Evolutionary conservation across 176 grass and related monocot species (phyloP), one percentile per base, ranked within the genome.

Genomic region (Secale cereale): DNA sequence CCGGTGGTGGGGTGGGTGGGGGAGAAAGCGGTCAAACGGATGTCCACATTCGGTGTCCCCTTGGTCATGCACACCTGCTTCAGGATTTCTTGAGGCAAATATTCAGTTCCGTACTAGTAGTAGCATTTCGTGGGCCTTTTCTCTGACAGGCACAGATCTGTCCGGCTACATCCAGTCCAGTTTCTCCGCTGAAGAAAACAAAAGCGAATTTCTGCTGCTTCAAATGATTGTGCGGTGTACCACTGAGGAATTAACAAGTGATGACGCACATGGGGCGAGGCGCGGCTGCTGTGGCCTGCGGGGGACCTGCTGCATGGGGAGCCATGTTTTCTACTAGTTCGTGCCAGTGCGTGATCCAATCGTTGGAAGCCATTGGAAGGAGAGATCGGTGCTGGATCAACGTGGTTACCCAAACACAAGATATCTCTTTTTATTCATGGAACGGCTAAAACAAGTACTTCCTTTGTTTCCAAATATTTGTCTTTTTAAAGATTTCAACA

Each of bases 171-270:
- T 86, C 64, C 54, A 3, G 50, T 65, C 25, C 20, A 26, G 84
- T 30, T 15, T 78, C 22, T 74, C 26, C n/a, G 11, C 56, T 27
- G 19, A 41, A 74, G 54, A 65, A 78, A 81, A n/a, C 26, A 32
- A 60, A 17, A 26, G 15, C 28, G 15, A 67, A 85, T 78, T 83
- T 80, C 50, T 80, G 32, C 85, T 20, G 28, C 74, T 6, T 52
- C 80, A 87, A 87, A 90, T 87, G 89, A 87, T 87, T 90, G 80
- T 77, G 84, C 73, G 59, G 75, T 83, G 84, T 90, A 83, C 74
- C 83, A 61, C 74, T 78, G 16, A 81, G 62, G 62, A 89, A 65
- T 89, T 59, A 72, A 78, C 27, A 29, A 79, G n/a, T 83, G 56
- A 43, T 60, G 2, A 19, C 54, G 64, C 64, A 32, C 29, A 23